Evolutionary conservation across 1,139 yeast genomes (phyloP).

Genomic region (Petasospora rhodanensis): DNA sequence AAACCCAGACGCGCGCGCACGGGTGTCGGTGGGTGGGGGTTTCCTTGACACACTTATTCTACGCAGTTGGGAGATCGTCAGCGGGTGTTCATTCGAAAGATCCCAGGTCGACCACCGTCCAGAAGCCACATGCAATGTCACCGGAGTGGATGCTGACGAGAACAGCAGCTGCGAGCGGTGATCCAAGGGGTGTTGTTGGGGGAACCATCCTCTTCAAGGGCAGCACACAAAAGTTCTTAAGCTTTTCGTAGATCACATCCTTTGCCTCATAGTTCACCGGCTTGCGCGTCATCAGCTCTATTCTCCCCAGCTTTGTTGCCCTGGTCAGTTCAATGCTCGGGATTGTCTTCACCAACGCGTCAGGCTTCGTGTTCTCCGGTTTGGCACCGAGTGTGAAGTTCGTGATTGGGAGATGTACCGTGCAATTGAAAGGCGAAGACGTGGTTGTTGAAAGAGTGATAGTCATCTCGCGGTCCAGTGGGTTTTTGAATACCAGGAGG

Average conservation of each 20-base stretch:
- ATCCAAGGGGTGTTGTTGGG: too few species aligned
- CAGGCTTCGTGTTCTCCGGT: slow-evolving; percentile 22
- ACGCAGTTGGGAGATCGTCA: too few species aligned
- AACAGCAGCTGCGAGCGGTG: slow-evolving; percentile 13
- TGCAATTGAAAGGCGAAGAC: slow-evolving; percentile 2
- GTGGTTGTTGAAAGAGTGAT: slow-evolving; percentile 17
- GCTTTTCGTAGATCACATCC: slow-evolving; percentile 17
- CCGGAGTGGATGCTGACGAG: slow-evolving; percentile 17
- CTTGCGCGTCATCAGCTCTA: slow-evolving; percentile 26
- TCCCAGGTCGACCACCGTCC: slow-evolving; percentile 17
- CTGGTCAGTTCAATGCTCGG: slow-evolving; percentile 26
- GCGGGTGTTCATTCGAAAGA: slow-evolving; percentile 2
- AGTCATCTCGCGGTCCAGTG: slow-evolving; percentile 11
- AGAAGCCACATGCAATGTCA: slow-evolving; percentile 15
- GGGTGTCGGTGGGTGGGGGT: too few species aligned
- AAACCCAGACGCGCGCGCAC: too few species aligned
- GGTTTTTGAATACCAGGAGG: slow-evolving; percentile 21
- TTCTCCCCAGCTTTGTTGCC: slow-evolving; percentile 24
- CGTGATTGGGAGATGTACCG: slow-evolving; percentile 26
- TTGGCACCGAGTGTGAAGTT: slow-evolving; percentile 19
- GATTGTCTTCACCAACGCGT: slow-evolving; percentile 19
- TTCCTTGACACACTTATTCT: too few species aligned
- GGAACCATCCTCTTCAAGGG: too few species aligned
- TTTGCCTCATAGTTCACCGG: slow-evolving; percentile 8
- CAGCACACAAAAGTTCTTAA: slow-evolving; percentile 17